Conservation (phyloP, 371 early-diverging fungal genomes). For the Mucor lusitanicus region DNA sequence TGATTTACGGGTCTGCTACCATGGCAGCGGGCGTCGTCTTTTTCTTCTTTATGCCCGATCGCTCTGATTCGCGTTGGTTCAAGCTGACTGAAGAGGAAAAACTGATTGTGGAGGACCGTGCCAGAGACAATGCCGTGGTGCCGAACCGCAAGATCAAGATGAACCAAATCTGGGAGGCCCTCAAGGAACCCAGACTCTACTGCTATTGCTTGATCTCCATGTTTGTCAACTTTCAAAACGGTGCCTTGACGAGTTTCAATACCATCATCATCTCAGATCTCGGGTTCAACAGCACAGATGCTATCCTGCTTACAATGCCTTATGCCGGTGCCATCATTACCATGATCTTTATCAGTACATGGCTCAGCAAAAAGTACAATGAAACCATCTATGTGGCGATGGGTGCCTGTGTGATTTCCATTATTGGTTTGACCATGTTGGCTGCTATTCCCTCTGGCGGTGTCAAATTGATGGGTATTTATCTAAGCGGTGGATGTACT, state of each 20-base stretch:
- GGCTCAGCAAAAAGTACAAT: conserved; percentile 2
- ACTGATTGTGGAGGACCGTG: conserved; percentile 17
- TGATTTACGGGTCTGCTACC: conserved; percentile 20
- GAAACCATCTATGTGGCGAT: conserved; percentile 16
- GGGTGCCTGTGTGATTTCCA: neutral
- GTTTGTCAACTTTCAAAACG: conserved; percentile 24
- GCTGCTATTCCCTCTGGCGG: conserved; percentile 10
- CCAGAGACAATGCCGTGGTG: conserved; percentile 29
- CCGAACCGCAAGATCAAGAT: conserved; percentile 6
- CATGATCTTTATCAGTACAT: neutral
- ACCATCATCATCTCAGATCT: conserved; percentile 20
- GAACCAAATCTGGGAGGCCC: conserved; percentile 17
- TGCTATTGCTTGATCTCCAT: conserved; percentile 24
- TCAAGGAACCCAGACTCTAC: conserved; percentile 16
- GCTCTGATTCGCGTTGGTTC: conserved; percentile 18
- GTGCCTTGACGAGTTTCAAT: conserved; percentile 23
- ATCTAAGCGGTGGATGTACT: conserved; percentile 11
- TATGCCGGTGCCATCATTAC: neutral
- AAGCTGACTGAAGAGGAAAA: conserved; percentile 17
- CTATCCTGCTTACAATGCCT: conserved; percentile 20
- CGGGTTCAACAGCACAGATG: conserved; percentile 13
- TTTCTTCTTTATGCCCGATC: conserved; percentile 23
- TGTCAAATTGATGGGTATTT: conserved; percentile 21
- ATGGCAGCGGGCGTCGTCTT: conserved; percentile 1
- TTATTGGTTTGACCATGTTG: conserved; percentile 7